Base-by-base conservation (phyloP, 2,329 filamentous ascomycete species). In the Hypoxylon sp. region DNA sequence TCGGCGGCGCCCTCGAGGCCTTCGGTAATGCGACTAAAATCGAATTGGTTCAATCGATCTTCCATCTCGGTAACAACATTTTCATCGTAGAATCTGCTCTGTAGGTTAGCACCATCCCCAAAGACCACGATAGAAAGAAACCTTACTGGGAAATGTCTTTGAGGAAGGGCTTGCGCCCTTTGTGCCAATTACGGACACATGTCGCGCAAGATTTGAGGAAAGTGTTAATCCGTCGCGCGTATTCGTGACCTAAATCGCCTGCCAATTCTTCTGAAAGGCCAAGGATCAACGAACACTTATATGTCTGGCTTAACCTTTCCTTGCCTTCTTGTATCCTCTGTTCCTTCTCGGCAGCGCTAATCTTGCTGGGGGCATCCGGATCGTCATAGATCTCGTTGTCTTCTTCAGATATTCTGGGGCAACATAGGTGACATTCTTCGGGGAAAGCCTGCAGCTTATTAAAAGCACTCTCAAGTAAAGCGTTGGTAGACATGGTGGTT, bases 111-210 rank as follows among this genome's bases (percentile, higher is more conserved):
- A 67, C 3, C 8, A 35, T 31, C 3, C 2, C n/a, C 9, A 33
- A 3, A 4, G n/a, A 37, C 42, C 39, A 24, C 2, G 13, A 37
- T n/a, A 31, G 6, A 42, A 35, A 33, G 9, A 52, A 47, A 22
- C 79, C 83, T 74, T 82, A 89, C 85, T 90, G 87, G 73, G 87
- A 84, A 60, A 94, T 82, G 52, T 87, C 83, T 66, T 89, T 87
- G 33, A 92, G 81, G 70, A 92, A 87, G 61, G 83, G 81, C 67
- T 87, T 87, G 69, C 92, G 90, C 31, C 86, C 86, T 76, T 88
- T 89, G 78, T 94, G 92, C 86, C 92, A 94, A 73, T 90, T 90
- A 68, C 89, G 85, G 57, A 92, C 90, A 76, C 92, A 94, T 57
- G 87, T 84, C 59, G 93, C 88, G 79, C 92, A 94, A 63, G 81